A percentile compares a stretch with the other conserved stretches of the same genome.
Evolutionary conservation across 2,329 filamentous ascomycete genomes (phyloP).

Genomic region (Apiospora kogelbergensis): DNA sequence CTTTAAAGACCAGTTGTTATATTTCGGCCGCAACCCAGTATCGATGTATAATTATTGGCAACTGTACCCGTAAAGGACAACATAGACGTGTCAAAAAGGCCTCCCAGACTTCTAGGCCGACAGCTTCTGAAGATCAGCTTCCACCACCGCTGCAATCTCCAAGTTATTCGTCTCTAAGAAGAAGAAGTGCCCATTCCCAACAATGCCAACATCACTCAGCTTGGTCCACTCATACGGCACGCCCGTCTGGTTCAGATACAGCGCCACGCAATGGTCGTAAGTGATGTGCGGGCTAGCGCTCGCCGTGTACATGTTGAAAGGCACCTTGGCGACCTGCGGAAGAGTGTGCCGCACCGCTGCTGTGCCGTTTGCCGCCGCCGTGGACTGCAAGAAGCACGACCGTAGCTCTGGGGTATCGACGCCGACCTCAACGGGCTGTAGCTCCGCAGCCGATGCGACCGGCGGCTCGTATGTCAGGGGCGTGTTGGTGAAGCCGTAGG

Average conservation of each 20-base stretch:
- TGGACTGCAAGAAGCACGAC: constrained; percentile 13
- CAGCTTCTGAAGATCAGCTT: not conserved
- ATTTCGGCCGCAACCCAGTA: no score
- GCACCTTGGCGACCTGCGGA: constrained; percentile 13
- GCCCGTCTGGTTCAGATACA: constrained; percentile 12
- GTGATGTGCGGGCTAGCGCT: constrained; percentile 13
- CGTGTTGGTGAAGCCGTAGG: constrained; percentile 13
- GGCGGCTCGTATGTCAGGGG: constrained; percentile 13
- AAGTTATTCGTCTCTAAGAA: constrained; percentile 13
- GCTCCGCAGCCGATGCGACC: not conserved
- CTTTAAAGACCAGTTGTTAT: no score
- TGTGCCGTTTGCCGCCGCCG: not conserved
- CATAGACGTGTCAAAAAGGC: no score
- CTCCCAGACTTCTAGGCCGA: no score
- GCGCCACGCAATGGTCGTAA: constrained; percentile 14
- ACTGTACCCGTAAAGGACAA: no score
- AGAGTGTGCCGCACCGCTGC: not conserved
- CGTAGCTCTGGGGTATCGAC: constrained; percentile 9
- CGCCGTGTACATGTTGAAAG: constrained; percentile 13
- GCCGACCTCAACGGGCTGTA: constrained; percentile 9
- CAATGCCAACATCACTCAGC: constrained; percentile 11
- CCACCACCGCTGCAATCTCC: constrained; percentile 8
- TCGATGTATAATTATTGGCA: no score
- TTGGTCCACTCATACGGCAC: constrained; percentile 13
- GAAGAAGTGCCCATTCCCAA: constrained; percentile 14